A percentile compares a stretch with the other conserved stretches of the same genome.
Evolutionary conservation across 352 stramenopile species (phyloP).

Genomic region (Globisporangium middletonii): DNA sequence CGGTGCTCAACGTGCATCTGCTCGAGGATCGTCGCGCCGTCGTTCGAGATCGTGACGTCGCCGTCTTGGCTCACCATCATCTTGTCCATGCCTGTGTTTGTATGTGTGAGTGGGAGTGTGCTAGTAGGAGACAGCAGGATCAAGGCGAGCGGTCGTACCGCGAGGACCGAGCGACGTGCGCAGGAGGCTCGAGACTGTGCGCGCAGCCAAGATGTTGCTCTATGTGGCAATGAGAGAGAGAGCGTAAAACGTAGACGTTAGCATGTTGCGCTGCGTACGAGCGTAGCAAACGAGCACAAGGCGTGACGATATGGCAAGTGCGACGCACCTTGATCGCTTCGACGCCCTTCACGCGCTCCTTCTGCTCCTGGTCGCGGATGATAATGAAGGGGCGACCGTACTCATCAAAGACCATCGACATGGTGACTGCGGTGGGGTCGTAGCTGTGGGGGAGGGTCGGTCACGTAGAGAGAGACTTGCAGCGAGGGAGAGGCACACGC

Average conservation of each 20-base stretch:
- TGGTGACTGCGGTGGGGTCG: conserved; percentile 24
- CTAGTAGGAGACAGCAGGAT: too few relatives aligned
- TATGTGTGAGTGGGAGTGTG: background rate
- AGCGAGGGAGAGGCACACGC: background rate
- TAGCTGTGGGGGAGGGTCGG: background rate
- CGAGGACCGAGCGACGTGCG: conserved; percentile 97
- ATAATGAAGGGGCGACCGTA: conserved; percentile 99
- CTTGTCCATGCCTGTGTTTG: conserved; percentile 95
- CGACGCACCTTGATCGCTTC: conserved; percentile 94
- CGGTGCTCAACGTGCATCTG: conserved; percentile 99
- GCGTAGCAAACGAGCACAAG: background rate
- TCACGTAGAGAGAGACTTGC: background rate
- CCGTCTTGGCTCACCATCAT: conserved; percentile 99
- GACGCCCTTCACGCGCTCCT: conserved; percentile 97
- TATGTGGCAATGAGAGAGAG: conserved; percentile 17
- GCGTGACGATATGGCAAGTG: background rate
- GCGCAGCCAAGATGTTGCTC: conserved; percentile 98
- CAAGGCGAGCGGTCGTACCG: conserved; percentile 35
- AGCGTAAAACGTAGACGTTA: background rate
- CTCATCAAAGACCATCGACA: conserved; percentile 97
- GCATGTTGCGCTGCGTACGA: background rate
- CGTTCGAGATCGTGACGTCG: conserved; percentile 99
- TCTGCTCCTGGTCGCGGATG: conserved; percentile 98
- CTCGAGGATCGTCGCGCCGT: conserved; percentile 99
- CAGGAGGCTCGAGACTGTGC: conserved; percentile 95